Conservation (phyloP, 768 basidiomycete genomes). For the Hygrophoropsis aurantiaca region DNA sequence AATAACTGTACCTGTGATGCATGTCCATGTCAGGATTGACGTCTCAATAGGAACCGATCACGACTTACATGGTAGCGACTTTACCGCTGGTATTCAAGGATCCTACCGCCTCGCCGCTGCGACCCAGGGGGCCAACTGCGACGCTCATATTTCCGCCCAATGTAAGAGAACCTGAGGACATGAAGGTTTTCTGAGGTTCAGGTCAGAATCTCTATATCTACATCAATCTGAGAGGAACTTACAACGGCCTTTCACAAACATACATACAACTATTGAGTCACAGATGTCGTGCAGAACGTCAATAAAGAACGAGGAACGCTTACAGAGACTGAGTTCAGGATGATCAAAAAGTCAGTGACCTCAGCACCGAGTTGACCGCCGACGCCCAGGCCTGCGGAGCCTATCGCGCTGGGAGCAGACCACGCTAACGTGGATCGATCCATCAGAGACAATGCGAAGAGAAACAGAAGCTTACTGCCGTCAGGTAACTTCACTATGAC, state of each 20-base stretch:
- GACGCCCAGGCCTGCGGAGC: constrained; percentile 85
- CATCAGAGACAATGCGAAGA: not conserved
- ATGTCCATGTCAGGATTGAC: constrained; percentile 4
- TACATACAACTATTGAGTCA: constrained; percentile 2
- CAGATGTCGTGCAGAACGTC: constrained; percentile 6
- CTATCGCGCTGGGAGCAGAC: constrained; percentile 95
- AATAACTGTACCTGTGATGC: constrained; percentile 74
- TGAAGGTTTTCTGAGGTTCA: constrained; percentile 70
- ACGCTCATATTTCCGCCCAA: constrained; percentile 89
- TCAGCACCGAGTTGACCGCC: constrained; percentile 84
- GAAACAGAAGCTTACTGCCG: constrained; percentile 59
- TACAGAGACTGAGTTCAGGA: constrained; percentile 81
- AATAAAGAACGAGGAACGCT: constrained; percentile 23
- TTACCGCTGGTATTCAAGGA: constrained; percentile 82
- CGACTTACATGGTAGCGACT: constrained; percentile 81
- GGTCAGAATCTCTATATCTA: constrained; percentile 6
- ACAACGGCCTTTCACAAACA: constrained; percentile 64
- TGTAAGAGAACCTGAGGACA: constrained; percentile 90
- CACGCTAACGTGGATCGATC: constrained; percentile 52
- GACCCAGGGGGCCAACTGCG: constrained; percentile 88
- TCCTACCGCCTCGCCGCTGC: constrained; percentile 89
- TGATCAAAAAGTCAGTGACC: constrained; percentile 88
- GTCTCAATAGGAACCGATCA: constrained; percentile 1
- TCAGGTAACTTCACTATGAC: constrained; percentile 84
- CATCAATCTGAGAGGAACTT: constrained; percentile 25